Base-by-base conservation (phyloP, 352 stramenopile species). In the Globisporangium nunn region DNA sequence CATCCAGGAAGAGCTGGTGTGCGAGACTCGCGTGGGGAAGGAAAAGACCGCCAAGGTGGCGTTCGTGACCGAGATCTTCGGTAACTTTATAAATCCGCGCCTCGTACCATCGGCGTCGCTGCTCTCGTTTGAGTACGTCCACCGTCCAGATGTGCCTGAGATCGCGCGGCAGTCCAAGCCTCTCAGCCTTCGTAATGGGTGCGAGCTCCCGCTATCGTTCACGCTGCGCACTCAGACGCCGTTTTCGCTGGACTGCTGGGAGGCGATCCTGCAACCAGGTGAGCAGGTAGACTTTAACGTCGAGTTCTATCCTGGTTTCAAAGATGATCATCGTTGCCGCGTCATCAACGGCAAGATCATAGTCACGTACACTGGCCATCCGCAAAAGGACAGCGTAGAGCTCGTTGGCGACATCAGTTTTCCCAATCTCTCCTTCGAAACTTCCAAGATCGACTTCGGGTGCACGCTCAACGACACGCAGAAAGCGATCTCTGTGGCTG, bases 401-500 rank as follows among this genome's bases (percentile, higher is more conserved):
- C 63, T 98, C 3, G 50, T 91, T 7, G 95, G 85, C 1, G 86
- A 98, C 45, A 97, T 98, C 45, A 93, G 89, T 52, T 98, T 97
- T 50, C 95, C 95, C 1, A 98, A 98, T 54, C 70, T 98, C 5
- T 63, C 87, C 46, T 98, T 98, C 52, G 91, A 98, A 60, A 89
- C 61, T 31, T 78, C 71, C 12, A 83, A 82, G 39, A 83, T 98
- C 40, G 92, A 97, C 56, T 98, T 98, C 62, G 95, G 95, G 29
- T 97, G 88, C 65, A 84, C 96, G 18, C 74, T 98, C 33, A 98
- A 98, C 63, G 95, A 98, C 67, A 98, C 95, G 12, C 91, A 95
- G 53, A 96, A 96, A 56, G 85, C 88, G 23, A 76, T 96, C 54
- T 67, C 59, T 15, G 64, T 98, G 37, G 72, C 72, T 10, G 74